Evolutionary conservation across 1,284 basidiomycete genomes (phyloP), one percentile per base, ranked within the genome.

Genomic region (Trametes polyzona): DNA sequence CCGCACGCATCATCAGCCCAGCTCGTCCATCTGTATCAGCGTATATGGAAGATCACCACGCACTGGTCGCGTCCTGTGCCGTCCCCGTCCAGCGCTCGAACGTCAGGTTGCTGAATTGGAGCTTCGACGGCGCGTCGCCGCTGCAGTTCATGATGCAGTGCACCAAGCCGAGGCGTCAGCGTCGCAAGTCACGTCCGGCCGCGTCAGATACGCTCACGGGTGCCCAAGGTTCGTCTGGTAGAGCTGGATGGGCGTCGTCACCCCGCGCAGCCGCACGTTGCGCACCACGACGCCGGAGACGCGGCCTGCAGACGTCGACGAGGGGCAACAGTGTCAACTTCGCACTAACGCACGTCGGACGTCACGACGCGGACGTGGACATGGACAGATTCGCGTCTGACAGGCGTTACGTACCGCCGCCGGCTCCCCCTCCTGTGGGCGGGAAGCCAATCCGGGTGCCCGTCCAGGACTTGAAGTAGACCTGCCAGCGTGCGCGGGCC

Each of bases 401-500:
- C 30, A 23, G 17, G 47, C 26, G 52, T 3, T 6, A 63, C 70
- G 35, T 57, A 79, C 82, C 81, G 42, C 71, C 64, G 6, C 83
- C 86, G 9, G 81, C 85, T 4, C 87, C 87, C 9, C 86, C 86
- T 17, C 83, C 84, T 23, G 81, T 85, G 1, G 86, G 86, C 7
- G 86, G 85, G 16, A 67, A 71, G 2, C 84, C 85, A 58, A 82
- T 77, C 6, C 79, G 74, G 14, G 77, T 74, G 10, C 79, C 85
- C 17, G 80, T 79, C 83, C 84, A 88, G 0, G 82, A 79, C 70
- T 88, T 88, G 73, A 87, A 81, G 69, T 87, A 87, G 7, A 86
- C 76, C 77, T 85, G 41, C 54, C 41, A n/a, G n/a, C n/a, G n/a
- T n/a, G n/a, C n/a, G 30, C 37, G 21, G 26, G 37, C 10, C 29